A percentile compares a stretch with the other conserved stretches of the same genome.
Conservation (phyloP, 441 rosid genomes). For the Cnidoscolus chayamansa region DNA sequence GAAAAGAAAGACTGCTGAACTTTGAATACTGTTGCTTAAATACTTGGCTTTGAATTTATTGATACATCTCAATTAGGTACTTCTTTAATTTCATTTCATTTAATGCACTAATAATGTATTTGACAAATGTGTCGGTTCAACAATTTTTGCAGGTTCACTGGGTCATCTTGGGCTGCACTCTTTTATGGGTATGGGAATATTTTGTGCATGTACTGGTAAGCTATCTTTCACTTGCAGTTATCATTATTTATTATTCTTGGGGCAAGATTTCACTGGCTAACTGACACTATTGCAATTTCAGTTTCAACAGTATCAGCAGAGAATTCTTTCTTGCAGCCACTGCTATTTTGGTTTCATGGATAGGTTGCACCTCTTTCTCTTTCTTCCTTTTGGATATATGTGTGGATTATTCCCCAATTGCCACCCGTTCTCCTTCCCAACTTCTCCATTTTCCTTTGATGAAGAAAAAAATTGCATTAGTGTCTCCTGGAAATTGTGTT, state of each 20-base stretch:
- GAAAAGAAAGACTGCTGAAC: background rate
- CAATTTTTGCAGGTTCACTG: constrained; percentile 64
- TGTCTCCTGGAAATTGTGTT: background rate
- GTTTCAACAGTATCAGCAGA: constrained; percentile 55
- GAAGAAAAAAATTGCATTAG: background rate
- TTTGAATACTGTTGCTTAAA: background rate
- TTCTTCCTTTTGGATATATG: background rate
- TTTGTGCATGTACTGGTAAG: constrained; percentile 77
- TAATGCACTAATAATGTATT: background rate
- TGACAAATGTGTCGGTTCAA: constrained; percentile 2
- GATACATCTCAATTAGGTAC: background rate
- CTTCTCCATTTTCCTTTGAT: background rate
- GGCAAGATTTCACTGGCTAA: background rate
- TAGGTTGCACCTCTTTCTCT: constrained; percentile 44
- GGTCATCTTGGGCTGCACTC: constrained; percentile 75
- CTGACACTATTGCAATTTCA: constrained; percentile 27
- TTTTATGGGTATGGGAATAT: constrained; percentile 90
- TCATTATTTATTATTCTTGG: background rate
- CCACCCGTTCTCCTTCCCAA: background rate
- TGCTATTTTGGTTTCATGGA: constrained; percentile 62
- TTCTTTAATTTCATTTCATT: background rate
- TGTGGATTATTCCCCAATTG: background rate
- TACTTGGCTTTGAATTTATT: background rate
- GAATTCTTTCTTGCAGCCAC: constrained; percentile 69
- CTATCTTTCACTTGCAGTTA: constrained; percentile 1